phyloP scores from a whole-genome alignment of 495 filamentous ascomycete genomes.

The Penicillium salamii region DNA sequence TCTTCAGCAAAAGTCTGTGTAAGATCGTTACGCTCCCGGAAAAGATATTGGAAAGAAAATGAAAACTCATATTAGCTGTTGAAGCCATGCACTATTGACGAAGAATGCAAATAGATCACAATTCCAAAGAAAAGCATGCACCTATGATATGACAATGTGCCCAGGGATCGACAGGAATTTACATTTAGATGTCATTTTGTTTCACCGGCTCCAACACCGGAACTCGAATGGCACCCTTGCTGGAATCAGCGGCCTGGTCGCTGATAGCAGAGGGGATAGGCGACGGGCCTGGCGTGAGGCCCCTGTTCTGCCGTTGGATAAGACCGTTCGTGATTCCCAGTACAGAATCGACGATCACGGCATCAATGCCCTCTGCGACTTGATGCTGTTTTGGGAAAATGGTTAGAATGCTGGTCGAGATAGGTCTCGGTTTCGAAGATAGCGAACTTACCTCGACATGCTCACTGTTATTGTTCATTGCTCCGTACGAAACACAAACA shows the following conservation, averaged over 20 bases:
- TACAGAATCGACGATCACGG: conserved; percentile 93
- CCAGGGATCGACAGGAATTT: conserved; percentile 1
- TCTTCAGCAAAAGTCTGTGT: too few species aligned
- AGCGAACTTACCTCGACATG: conserved; percentile 71
- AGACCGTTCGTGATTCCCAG: conserved; percentile 75
- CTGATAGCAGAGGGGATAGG: conserved; percentile 19
- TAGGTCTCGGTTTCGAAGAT: too few species aligned
- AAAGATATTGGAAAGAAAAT: too few species aligned
- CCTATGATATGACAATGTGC: neutral
- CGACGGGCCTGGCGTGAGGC: conserved; percentile 27
- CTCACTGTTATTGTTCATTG: conserved; percentile 77
- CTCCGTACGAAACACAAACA: conserved; percentile 94
- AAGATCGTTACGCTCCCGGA: too few species aligned
- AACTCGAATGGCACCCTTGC: conserved; percentile 26
- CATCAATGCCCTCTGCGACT: conserved; percentile 93
- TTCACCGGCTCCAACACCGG: conserved; percentile 30
- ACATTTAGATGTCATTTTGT: conserved; percentile 11
- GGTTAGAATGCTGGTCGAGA: too few species aligned
- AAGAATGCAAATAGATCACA: conserved; percentile 15
- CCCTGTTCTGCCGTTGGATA: conserved; percentile 43
- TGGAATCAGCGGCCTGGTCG: conserved; percentile 9
- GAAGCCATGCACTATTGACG: conserved; percentile 24
- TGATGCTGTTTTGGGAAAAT: conserved; percentile 55
- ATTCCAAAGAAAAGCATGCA: neutral
- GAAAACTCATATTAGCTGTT: conserved; percentile 24